Percentiles rank a stretch among this genome's conserved stretches.
These are phyloP conservation scores for Aulographum hederae DNA, from an alignment of 2,329 filamentous ascomycete species.

Conservation along the genomic window DNA sequence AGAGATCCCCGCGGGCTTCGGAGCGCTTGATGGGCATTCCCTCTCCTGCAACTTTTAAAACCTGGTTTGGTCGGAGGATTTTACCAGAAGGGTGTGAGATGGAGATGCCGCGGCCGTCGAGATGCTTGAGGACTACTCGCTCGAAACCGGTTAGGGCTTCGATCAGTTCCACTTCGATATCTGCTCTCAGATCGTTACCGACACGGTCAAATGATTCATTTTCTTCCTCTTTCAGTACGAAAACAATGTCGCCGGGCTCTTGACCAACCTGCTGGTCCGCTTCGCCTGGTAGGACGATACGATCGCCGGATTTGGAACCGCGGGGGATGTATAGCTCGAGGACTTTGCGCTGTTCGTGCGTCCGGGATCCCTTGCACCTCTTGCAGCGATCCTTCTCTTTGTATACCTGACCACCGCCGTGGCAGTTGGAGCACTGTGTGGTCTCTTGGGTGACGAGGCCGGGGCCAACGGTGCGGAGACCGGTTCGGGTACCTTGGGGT, in stretches of 20 bases:
- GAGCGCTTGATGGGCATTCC: slow-evolving; percentile 88
- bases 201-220: slow-evolving; percentile 71
- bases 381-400: slow-evolving; percentile 97
- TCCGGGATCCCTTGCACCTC: slow-evolving; percentile 91
- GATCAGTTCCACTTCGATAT: slow-evolving; percentile 60
- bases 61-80: slow-evolving; percentile 64
- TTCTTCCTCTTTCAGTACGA: slow-evolving; percentile 63
- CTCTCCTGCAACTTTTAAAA: slow-evolving; percentile 72
- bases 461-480: slow-evolving; percentile 46
- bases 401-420: slow-evolving; percentile 69
- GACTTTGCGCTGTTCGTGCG: slow-evolving; percentile 76
- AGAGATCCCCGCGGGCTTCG: slow-evolving; percentile 72
- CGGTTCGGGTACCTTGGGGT: too few relatives aligned
- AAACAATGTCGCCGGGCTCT: slow-evolving; percentile 82
- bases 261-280: slow-evolving; percentile 84
- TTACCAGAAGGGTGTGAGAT: slow-evolving; percentile 53
- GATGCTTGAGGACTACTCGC: slow-evolving; percentile 73
- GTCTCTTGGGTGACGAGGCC: slow-evolving; percentile 70
- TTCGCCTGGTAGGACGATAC: slow-evolving; percentile 79
- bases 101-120: slow-evolving; percentile 81
- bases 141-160: slow-evolving; percentile 84
- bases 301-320: slow-evolving; percentile 62
- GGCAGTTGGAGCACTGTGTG: slow-evolving; percentile 65
- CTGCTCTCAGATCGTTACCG: slow-evolving; percentile 67
- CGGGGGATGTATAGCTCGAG: slow-evolving; percentile 91